Evolutionary conservation across 306 rosid species (phyloP).

Genomic region (Rubus parviflorus): DNA sequence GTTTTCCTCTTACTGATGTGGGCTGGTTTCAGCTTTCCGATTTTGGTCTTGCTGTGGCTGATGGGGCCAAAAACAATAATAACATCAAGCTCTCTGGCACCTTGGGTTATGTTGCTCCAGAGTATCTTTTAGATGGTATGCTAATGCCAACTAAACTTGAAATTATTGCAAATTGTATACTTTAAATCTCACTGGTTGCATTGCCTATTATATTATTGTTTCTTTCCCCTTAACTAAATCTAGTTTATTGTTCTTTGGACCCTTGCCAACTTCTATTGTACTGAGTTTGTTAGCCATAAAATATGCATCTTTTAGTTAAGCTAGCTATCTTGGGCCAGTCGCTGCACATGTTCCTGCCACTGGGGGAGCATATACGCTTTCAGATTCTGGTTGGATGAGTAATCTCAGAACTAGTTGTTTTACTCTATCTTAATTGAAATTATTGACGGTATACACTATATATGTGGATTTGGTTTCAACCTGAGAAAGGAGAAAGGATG

Average conservation of each 20-base stretch:
- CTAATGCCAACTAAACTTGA: conserved; percentile 35
- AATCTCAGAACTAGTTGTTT: not conserved
- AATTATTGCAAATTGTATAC: conserved; percentile 22
- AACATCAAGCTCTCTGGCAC: conserved; percentile 89
- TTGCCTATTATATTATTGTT: conserved; percentile 21
- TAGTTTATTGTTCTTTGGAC: conserved; percentile 34
- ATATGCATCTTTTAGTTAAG: conserved; percentile 25
- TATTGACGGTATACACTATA: not conserved
- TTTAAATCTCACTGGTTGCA: conserved; percentile 23
- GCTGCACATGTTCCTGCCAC: conserved; percentile 34
- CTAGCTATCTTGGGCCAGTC: conserved; percentile 18
- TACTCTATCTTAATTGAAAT: not conserved
- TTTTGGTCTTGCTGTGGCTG: conserved; percentile 83
- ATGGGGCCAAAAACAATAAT: conserved; percentile 77
- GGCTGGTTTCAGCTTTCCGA: conserved; percentile 81
- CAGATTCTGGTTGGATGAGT: conserved; percentile 14
- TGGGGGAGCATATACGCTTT: conserved; percentile 8
- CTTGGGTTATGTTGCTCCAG: conserved; percentile 92
- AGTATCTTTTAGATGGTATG: conserved; percentile 93
- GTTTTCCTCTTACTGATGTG: conserved; percentile 15
- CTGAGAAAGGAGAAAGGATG: not conserved
- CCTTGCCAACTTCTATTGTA: conserved; percentile 32
- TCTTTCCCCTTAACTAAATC: conserved; percentile 35
- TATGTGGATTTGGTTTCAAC: not conserved
- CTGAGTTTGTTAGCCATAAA: conserved; percentile 24